Percentiles rank a stretch among this genome's conserved stretches.
phyloP scores from a whole-genome alignment of 371 early-diverging fungal genomes.

The Rhizopus arrhizus region DNA sequence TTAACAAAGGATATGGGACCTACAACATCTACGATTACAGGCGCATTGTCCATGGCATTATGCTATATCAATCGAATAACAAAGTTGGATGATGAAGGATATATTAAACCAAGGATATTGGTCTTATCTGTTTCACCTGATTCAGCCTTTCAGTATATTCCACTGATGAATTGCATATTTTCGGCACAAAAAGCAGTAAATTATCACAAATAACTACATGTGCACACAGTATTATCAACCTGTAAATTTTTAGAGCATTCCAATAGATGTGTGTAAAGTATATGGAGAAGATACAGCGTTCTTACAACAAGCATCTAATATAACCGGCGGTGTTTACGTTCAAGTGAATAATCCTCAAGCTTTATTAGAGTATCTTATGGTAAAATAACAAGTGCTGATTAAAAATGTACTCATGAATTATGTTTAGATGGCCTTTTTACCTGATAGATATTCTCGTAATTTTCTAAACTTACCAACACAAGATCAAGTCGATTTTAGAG shows the following conservation, averaged over 20 bases:
- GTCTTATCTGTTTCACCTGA: slow-evolving; percentile 87
- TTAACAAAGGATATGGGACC: slow-evolving; percentile 48
- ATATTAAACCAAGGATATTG: slow-evolving; percentile 80
- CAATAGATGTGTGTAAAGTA: slow-evolving; percentile 88
- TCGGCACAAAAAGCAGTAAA: slow-evolving; percentile 88
- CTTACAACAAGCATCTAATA: slow-evolving; percentile 89
- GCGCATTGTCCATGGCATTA: slow-evolving; percentile 63
- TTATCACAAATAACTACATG: not conserved
- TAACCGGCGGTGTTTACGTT: slow-evolving; percentile 87
- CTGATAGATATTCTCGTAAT: slow-evolving; percentile 75
- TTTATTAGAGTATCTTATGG: slow-evolving; percentile 84
- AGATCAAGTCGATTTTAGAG: slow-evolving; percentile 89
- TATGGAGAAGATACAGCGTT: slow-evolving; percentile 81
- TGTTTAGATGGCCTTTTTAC: slow-evolving; percentile 77
- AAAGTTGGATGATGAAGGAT: slow-evolving; percentile 59
- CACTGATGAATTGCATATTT: slow-evolving; percentile 96
- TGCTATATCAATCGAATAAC: slow-evolving; percentile 71
- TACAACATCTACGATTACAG: slow-evolving; percentile 51
- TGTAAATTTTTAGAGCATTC: slow-evolving; percentile 59
- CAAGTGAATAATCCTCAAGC: slow-evolving; percentile 66
- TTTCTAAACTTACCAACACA: slow-evolving; percentile 74
- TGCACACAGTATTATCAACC: not conserved
- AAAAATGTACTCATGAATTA: not conserved
- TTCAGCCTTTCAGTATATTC: slow-evolving; percentile 86
- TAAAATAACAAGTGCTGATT: slow-evolving; percentile 23